Percentiles rank a stretch among this genome's conserved stretches.
These are phyloP conservation scores for Ilex paraguariensis DNA, from an alignment of 305 asterid genomes.

Conservation along the genomic window DNA sequence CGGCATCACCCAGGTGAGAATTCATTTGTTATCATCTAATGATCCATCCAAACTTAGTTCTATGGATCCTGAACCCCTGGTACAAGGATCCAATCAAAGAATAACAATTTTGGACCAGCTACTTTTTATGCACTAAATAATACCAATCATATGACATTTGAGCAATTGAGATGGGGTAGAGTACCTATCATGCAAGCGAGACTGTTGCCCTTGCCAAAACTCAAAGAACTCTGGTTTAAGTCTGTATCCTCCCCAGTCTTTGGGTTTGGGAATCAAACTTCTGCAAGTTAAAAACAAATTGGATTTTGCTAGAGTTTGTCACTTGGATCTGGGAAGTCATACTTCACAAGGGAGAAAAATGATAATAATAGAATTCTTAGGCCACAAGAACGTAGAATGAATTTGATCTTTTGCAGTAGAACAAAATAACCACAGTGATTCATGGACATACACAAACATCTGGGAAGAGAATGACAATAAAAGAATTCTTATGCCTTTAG, in stretches of 20 bases:
- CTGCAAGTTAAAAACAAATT: constrained; percentile 27
- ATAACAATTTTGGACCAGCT: constrained; percentile 3
- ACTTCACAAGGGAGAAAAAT: no score
- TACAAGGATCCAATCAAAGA: not conserved
- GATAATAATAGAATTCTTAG: no score
- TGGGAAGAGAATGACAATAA: no score
- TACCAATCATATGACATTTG: not conserved
- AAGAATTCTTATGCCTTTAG: no score
- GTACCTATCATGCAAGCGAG: constrained; percentile 90
- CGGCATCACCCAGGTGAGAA: no score
- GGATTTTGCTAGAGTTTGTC: no score
- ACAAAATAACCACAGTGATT: not conserved
- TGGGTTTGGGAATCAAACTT: constrained; percentile 72
- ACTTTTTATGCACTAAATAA: not conserved
- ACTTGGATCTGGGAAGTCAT: no score
- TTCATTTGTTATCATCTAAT: not conserved
- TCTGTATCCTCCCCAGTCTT: constrained; percentile 90
- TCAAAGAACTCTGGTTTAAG: constrained; percentile 77
- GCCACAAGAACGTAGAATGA: no score
- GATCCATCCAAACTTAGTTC: not conserved
- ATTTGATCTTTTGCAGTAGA: not conserved
- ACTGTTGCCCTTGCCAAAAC: constrained; percentile 96
- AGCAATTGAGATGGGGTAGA: not conserved
- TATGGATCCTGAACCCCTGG: not conserved
- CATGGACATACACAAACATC: not conserved